phyloP scores from a whole-genome alignment of 805 yeast genomes.

The Tetrapisispora phaffii region DNA sequence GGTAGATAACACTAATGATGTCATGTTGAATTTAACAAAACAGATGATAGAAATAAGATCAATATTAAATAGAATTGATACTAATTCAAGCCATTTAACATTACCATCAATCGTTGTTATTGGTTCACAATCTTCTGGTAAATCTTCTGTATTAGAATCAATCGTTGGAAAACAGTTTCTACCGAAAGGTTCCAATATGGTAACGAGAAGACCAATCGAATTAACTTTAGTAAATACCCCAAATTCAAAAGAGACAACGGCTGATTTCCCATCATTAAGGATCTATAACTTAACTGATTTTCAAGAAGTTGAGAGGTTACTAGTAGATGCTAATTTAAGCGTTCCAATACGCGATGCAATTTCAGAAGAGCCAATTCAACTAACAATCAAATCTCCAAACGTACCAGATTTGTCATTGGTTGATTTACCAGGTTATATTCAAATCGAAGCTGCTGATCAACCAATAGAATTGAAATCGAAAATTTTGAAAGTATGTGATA shows the following conservation, averaged over 20 bases:
- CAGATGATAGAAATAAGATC: constrained; percentile 95
- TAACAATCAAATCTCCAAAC: constrained; percentile 78
- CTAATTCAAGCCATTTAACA: constrained; percentile 56
- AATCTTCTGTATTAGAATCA: constrained; percentile 89
- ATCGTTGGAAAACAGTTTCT: constrained; percentile 96
- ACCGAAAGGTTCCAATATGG: constrained; percentile 98
- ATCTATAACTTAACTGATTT: constrained; percentile 79
- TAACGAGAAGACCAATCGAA: constrained; percentile 94
- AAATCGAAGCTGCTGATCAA: constrained; percentile 93
- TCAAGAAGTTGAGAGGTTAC: constrained; percentile 74
- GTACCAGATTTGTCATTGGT: constrained; percentile 91
- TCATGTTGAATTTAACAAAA: constrained; percentile 79
- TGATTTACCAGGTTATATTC: constrained; percentile 96
- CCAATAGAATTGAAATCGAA: constrained; percentile 73
- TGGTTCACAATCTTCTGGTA: constrained; percentile 96
- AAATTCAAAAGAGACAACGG: constrained; percentile 67
- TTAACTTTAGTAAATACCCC: constrained; percentile 84
- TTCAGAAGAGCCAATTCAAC: constrained; percentile 87
- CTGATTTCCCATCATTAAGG: constrained; percentile 88
- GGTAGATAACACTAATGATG: constrained; percentile 55
- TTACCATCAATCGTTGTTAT: constrained; percentile 93
- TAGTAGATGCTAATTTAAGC: constrained; percentile 83
- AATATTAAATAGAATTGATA: constrained; percentile 65
- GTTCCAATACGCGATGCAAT: constrained; percentile 81
- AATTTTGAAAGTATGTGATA: constrained; percentile 71